Percentiles rank a stretch among this genome's conserved stretches.
Evolutionary conservation across 495 filamentous ascomycete species (phyloP).

Genomic region (Pseudotulostoma volvatum): DNA sequence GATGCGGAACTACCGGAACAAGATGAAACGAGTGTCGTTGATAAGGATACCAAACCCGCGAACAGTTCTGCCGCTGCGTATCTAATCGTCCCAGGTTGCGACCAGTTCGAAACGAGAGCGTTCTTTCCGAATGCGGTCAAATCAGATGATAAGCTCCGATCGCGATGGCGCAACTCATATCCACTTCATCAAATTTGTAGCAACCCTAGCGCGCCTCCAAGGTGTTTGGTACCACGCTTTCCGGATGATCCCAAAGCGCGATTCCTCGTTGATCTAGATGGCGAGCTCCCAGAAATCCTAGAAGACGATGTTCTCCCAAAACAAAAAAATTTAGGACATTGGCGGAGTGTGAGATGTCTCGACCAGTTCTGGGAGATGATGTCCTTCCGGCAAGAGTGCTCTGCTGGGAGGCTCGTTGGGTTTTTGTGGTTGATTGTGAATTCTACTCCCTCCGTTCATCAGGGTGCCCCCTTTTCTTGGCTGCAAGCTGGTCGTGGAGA

Average conservation of each 20-base stretch:
- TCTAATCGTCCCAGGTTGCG: constrained; percentile 73
- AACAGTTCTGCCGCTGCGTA: constrained; percentile 44
- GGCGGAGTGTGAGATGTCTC: constrained; percentile 66
- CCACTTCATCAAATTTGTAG: constrained; percentile 46
- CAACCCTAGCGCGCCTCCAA: constrained; percentile 45
- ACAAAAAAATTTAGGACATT: constrained; percentile 38
- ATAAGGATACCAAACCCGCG: constrained; percentile 22
- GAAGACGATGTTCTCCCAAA: constrained; percentile 17
- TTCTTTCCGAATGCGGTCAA: constrained; percentile 39
- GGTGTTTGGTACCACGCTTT: constrained; percentile 76
- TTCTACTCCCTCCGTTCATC: constrained; percentile 1
- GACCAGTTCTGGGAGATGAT: constrained; percentile 98
- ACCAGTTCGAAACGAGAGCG: constrained; percentile 50
- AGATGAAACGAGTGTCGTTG: constrained; percentile 19
- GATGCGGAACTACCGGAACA: constrained; percentile 24
- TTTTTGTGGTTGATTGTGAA: constrained; percentile 86
- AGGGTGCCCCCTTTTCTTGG: constrained; percentile 44
- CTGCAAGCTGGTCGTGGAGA: constrained; percentile 49
- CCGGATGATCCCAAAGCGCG: constrained; percentile 94
- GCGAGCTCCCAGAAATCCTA: constrained; percentile 41
- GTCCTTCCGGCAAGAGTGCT: constrained; percentile 92
- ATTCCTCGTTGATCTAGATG: constrained; percentile 78
- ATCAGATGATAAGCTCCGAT: constrained; percentile 26
- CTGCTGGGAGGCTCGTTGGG: constrained; percentile 73
- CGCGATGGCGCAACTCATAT: constrained; percentile 37